Percentiles rank a stretch among this genome's conserved stretches.
These are phyloP conservation scores for Pilaira anomala DNA, from an alignment of 192 early-diverging fungal species.

Conservation along the genomic window DNA sequence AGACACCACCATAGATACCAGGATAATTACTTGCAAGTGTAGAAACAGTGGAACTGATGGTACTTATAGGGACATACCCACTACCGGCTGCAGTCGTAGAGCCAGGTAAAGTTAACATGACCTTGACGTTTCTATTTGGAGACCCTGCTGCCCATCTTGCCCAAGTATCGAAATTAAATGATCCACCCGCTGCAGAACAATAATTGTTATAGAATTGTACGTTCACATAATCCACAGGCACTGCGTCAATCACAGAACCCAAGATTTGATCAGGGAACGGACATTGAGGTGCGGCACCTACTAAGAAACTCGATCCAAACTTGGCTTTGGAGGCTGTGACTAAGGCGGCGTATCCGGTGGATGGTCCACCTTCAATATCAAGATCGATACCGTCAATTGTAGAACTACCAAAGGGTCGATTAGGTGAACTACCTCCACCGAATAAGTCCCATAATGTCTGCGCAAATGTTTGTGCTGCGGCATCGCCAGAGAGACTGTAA, in stretches of 20 bases:
- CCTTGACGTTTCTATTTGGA: conserved; percentile 61
- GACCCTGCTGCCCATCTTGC: conserved; percentile 59
- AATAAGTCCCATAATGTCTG: conserved; percentile 75
- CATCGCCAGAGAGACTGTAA: conserved; percentile 59
- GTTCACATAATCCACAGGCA: conserved; percentile 65
- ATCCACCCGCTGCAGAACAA: conserved; percentile 49
- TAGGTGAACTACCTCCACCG: conserved; percentile 56
- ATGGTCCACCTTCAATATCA: conserved; percentile 68
- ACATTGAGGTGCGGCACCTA: conserved; percentile 74
- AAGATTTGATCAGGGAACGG: conserved; percentile 73
- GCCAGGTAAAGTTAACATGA: conserved; percentile 70
- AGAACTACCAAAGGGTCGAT: conserved; percentile 66
- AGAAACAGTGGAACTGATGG: conserved; percentile 44
- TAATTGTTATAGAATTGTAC: conserved; percentile 86
- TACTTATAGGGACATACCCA: conserved; percentile 55
- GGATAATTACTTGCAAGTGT: conserved; percentile 41
- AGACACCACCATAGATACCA: conserved; percentile 64
- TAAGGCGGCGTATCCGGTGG: conserved; percentile 56
- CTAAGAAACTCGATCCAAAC: conserved; percentile 48
- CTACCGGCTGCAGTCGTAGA: conserved; percentile 54
- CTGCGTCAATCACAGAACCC: conserved; percentile 52
- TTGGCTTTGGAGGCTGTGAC: conserved; percentile 52
- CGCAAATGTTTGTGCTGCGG: conserved; percentile 59
- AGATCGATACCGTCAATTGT: conserved; percentile 51
- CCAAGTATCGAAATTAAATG: conserved; percentile 77